phyloP scores from a whole-genome alignment of 768 basidiomycete genomes.

The Macrocybe gigantea region DNA sequence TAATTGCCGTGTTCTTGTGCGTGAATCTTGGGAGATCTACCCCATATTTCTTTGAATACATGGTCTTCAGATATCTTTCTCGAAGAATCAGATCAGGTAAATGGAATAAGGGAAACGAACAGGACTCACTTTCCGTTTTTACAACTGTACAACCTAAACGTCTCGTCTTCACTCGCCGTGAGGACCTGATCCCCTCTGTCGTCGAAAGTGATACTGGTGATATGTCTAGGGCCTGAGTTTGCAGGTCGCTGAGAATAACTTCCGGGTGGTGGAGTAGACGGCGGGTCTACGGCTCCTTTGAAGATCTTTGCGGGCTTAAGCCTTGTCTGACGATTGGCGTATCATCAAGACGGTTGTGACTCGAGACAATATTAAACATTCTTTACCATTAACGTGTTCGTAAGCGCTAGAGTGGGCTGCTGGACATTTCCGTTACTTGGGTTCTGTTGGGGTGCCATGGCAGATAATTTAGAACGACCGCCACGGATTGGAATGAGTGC shows the following conservation, averaged over 20 bases:
- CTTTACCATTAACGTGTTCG: slow-evolving; percentile 46
- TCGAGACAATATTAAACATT: slow-evolving; percentile 4
- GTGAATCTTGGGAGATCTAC: slow-evolving; percentile 93
- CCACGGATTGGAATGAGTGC: slow-evolving; percentile 6
- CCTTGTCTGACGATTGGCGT: slow-evolving; percentile 40
- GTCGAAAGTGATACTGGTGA: slow-evolving; percentile 88
- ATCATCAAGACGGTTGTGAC: background rate
- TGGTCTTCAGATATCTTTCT: slow-evolving; percentile 62
- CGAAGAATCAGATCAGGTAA: slow-evolving; percentile 14
- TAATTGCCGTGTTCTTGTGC: slow-evolving; percentile 78
- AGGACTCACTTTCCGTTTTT: slow-evolving; percentile 88
- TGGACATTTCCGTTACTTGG: slow-evolving; percentile 24
- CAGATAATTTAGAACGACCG: background rate
- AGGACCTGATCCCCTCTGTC: slow-evolving; percentile 83
- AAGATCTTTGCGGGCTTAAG: slow-evolving; percentile 90
- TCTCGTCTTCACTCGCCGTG: slow-evolving; percentile 89
- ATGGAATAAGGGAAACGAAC: slow-evolving; percentile 14
- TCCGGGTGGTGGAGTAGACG: slow-evolving; percentile 39
- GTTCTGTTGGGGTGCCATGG: slow-evolving; percentile 42
- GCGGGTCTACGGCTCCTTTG: slow-evolving; percentile 67
- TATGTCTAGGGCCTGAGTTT: slow-evolving; percentile 54
- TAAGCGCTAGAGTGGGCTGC: slow-evolving; percentile 36
- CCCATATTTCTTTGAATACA: slow-evolving; percentile 95
- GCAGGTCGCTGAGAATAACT: slow-evolving; percentile 28
- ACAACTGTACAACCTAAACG: slow-evolving; percentile 83